Conservation (phyloP, 2,329 filamentous ascomycete genomes). For the Colletotrichum sublineola region DNA sequence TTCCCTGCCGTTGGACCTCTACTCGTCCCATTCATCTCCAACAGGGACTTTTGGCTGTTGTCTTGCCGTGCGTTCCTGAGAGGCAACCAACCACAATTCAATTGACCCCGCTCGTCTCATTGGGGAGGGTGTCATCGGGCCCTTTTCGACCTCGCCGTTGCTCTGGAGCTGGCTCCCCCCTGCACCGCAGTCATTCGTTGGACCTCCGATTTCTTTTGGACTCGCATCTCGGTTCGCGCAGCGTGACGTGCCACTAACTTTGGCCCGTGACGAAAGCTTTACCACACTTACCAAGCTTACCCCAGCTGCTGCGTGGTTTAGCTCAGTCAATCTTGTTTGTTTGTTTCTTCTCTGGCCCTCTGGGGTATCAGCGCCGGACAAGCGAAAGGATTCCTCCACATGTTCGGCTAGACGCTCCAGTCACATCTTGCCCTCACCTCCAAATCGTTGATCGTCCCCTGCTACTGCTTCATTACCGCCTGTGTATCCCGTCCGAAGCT, state of each 20-base stretch:
- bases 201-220: background rate
- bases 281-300: constrained; percentile 2
- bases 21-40: constrained; percentile 1
- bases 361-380: constrained; percentile 25
- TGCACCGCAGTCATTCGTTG: constrained; percentile 10
- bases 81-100: constrained; percentile 21
- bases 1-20: constrained; percentile 18
- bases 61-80: constrained; percentile 27
- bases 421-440: constrained; percentile 37
- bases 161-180: constrained; percentile 28
- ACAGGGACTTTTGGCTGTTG: constrained; percentile 28
- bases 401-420: constrained; percentile 42
- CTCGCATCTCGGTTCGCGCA: constrained; percentile 12
- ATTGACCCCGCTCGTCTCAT: constrained; percentile 30
- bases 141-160: constrained; percentile 23
- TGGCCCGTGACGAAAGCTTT: constrained; percentile 2
- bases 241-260: constrained; percentile 13
- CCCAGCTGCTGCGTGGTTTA: constrained; percentile 4
- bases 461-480: constrained; percentile 19
- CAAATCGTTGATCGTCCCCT: constrained; percentile 26
- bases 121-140: constrained; percentile 38
- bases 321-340: constrained; percentile 16
- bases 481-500: background rate
- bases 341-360: constrained; percentile 13
- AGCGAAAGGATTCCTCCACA: constrained; percentile 38